Base-by-base conservation (phyloP, 2,329 filamentous ascomycete genomes). In the Albifimbria verrucaria region DNA sequence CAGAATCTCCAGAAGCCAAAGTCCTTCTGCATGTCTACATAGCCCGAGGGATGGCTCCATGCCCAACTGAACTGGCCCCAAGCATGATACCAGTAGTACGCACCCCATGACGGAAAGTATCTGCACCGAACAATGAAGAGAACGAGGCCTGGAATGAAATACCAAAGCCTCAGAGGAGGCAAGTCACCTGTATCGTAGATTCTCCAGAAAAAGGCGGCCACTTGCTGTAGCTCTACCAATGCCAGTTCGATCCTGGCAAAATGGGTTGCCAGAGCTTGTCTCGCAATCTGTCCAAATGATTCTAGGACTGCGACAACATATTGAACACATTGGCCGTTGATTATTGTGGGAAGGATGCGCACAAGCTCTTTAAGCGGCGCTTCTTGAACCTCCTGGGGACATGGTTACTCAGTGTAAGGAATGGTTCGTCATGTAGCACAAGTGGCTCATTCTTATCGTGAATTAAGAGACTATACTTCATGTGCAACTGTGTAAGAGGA, bases 31-130 rank as follows among this genome's bases (percentile, higher is more conserved):
- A 36, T 36, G 18, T 48, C 46, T 11, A 48, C 26, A 25, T 48
- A 48, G 7, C 24, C 46, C 25, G 46, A 15, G 3, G 46, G 46
- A 20, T 48, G 46, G n/a, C 36, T 36, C 46, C 46, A 48, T 17
- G 46, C 24, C 46, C 46, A 48, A 20, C 24, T 26, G 25, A 48
- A 48, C 26, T 48, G 46, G 24, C 24, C 20, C 46, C 46, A 48
- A 9, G 46, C 24, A 20, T 48, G 46, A 26, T 48, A 48, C 46
- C 46, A 48, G 23, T 28, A 28, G 46, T 26, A 28, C 24, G 23
- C 46, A 7, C 46, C 46, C 46, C 46, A 48, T 4, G 24, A 32
- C 2, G 46, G 46, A 26, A 28, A 48, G 46, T 48, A 48, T 4
- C 15, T n/a, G 26, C 46, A 48, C 15, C 46, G 24, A 24, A 36